Percentiles rank a stretch among this genome's conserved stretches.
phyloP scores from a whole-genome alignment of 2,329 filamentous ascomycete genomes.

The Xylaria sp. region DNA sequence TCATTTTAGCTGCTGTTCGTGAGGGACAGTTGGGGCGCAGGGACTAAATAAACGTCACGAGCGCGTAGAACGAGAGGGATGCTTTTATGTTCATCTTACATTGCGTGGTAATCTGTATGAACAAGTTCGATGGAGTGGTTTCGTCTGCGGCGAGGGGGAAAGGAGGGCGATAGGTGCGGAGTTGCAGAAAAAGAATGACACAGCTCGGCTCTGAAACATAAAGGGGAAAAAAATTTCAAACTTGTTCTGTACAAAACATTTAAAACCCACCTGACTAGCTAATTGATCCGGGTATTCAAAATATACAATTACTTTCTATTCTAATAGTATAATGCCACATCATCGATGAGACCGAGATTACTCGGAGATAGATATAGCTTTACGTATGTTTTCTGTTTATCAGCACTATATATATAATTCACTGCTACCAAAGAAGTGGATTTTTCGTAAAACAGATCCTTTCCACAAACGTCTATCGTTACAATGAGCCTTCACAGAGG shows the following conservation, averaged over 20 bases:
- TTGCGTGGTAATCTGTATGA: conserved; percentile 28
- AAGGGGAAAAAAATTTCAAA: conserved; percentile 24
- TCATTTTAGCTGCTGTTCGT: conserved; percentile 85
- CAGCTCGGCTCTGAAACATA: conserved; percentile 20
- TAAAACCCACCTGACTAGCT: conserved; percentile 3
- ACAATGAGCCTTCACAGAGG: conserved; percentile 6
- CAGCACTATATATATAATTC: neutral
- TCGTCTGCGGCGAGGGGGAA: neutral
- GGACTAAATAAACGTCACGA: conserved; percentile 47
- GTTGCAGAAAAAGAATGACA: conserved; percentile 24
- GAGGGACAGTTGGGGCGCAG: conserved; percentile 58
- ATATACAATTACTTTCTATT: conserved; percentile 8
- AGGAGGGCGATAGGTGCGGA: conserved; percentile 1
- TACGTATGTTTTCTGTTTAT: neutral
- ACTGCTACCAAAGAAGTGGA: neutral
- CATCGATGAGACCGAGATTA: neutral
- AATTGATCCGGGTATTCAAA: conserved; percentile 14
- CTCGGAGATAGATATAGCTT: neutral
- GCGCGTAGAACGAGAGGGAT: neutral
- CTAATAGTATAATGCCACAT: neutral
- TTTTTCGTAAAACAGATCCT: neutral
- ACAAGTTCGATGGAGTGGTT: conserved; percentile 10
- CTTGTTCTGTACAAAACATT: conserved; percentile 11
- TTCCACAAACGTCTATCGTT: conserved; percentile 7
- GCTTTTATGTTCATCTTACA: neutral